phyloP scores from a whole-genome alignment of 2,329 filamentous ascomycete genomes.

The Stromatinia cepivora region DNA sequence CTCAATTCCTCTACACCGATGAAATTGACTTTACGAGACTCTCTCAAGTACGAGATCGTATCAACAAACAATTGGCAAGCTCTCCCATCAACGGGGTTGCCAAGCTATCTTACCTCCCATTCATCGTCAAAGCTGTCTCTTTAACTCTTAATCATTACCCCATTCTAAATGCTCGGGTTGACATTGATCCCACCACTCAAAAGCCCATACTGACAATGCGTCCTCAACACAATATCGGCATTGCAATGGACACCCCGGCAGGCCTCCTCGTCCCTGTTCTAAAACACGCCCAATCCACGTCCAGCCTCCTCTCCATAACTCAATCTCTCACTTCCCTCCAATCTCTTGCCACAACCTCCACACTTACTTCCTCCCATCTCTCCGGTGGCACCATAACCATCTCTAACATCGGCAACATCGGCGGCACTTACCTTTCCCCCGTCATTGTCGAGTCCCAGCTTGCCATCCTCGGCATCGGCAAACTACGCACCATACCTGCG shows the following conservation, averaged over 20 bases:
- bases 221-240: constrained; percentile 87
- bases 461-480: constrained; percentile 86
- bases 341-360: constrained; percentile 69
- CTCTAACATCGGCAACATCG: constrained; percentile 94
- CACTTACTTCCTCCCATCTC: constrained; percentile 73
- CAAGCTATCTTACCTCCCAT: constrained; percentile 87
- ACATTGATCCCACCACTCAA: constrained; percentile 52
- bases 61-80: constrained; percentile 64
- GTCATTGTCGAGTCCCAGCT: constrained; percentile 91
- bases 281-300: constrained; percentile 69
- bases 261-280: constrained; percentile 92
- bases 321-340: constrained; percentile 74
- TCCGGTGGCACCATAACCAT: constrained; percentile 89
- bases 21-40: constrained; percentile 81
- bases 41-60: constrained; percentile 66
- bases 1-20: constrained; percentile 94
- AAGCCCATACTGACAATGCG: constrained; percentile 79
- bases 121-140: constrained; percentile 94
- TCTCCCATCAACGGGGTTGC: constrained; percentile 46
- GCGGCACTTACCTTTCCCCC: constrained; percentile 86
- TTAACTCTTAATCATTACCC: constrained; percentile 79
- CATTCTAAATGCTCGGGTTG: constrained; percentile 82
- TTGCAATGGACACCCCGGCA: constrained; percentile 89
- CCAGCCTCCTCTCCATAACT: constrained; percentile 77
- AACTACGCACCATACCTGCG: constrained; percentile 75